These are phyloP conservation scores for Adiantum capillusveneris DNA, from an alignment of 75 land plant genomes.

Conservation along the genomic window DNA sequence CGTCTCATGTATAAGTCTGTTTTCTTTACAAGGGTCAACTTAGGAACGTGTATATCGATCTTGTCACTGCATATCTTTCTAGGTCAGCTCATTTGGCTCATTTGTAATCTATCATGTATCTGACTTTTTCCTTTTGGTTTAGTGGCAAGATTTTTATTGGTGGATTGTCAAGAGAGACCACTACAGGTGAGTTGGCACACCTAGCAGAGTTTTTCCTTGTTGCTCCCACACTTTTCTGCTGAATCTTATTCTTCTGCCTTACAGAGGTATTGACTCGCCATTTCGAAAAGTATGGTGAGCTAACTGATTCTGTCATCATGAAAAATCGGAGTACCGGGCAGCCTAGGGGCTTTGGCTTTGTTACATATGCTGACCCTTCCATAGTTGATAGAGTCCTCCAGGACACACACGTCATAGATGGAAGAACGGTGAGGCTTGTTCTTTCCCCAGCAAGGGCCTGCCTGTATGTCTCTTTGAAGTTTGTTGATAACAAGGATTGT, in stretches of 20 bases:
- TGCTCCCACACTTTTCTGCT: neutral
- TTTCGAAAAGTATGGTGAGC: conserved; percentile 69
- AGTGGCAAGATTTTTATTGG: conserved; percentile 32
- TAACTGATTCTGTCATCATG: conserved; percentile 72
- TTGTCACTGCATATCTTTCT: too few species aligned
- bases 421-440: conserved; percentile 41
- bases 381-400: conserved; percentile 45
- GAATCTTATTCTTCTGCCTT: neutral
- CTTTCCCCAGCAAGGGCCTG: too few species aligned
- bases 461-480: neutral
- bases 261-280: conserved; percentile 52
- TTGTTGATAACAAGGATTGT: neutral
- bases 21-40: too few species aligned
- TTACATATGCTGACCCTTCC: conserved; percentile 59
- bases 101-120: conserved; percentile 10
- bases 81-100: too few species aligned
- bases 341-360: conserved; percentile 78
- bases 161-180: conserved; percentile 20
- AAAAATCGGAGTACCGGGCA: conserved; percentile 46
- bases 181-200: conserved; percentile 12
- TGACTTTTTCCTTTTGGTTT: conserved; percentile 4
- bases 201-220: neutral
- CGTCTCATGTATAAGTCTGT: too few species aligned
- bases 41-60: too few species aligned
- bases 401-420: conserved; percentile 60